Conservation (phyloP, 1,284 basidiomycete genomes). For the Paramarasmius palmivorus region DNA sequence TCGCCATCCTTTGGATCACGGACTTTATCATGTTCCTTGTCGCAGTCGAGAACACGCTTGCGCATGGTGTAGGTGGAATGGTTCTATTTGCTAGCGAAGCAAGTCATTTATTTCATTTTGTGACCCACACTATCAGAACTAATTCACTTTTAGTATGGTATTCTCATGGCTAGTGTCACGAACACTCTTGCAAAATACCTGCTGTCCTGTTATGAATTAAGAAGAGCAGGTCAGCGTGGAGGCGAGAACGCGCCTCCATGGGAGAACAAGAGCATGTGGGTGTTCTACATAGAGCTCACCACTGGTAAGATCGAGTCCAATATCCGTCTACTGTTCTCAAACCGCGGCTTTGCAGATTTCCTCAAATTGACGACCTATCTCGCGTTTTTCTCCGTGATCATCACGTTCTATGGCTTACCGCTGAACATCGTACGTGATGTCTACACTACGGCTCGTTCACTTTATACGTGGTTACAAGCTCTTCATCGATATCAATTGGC, state of each 20-base stretch:
- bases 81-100: constrained; percentile 96
- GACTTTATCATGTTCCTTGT: constrained; percentile 77
- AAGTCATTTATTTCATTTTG: constrained; percentile 24
- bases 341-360: constrained; percentile 63
- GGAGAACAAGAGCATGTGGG: constrained; percentile 98
- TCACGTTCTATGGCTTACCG: constrained; percentile 93
- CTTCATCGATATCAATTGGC: constrained; percentile 92
- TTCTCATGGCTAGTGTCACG: constrained; percentile 80
- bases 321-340: constrained; percentile 4
- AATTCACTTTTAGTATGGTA: constrained; percentile 69
- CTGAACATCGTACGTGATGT: constrained; percentile 97
- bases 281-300: constrained; percentile 93
- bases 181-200: constrained; percentile 85
- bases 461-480: constrained; percentile 84
- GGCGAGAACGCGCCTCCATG: constrained; percentile 89
- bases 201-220: constrained; percentile 83
- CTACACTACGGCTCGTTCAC: constrained; percentile 91
- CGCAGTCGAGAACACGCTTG: constrained; percentile 77
- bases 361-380: constrained; percentile 92
- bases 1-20: constrained; percentile 67
- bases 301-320: constrained; percentile 59
- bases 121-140: background rate
- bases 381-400: constrained; percentile 89
- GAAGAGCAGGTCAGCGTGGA: constrained; percentile 73
- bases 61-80: constrained; percentile 84